Evolutionary conservation across 805 yeast genomes (phyloP).

Genomic region (Yamadazyma sp.): DNA sequence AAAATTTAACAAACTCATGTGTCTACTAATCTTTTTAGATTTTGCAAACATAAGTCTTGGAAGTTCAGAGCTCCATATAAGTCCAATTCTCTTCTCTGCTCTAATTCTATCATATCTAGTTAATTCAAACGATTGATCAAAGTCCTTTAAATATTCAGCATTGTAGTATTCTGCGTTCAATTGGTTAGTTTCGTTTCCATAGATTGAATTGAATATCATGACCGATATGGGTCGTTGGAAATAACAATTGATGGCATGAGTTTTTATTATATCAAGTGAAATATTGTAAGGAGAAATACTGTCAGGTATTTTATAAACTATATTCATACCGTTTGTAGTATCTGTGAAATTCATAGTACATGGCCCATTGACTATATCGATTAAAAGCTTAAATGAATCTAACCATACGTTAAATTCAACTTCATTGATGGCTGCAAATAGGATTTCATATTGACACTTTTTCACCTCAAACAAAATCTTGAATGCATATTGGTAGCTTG

Average conservation of each 20-base stretch:
- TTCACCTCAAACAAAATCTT: constrained; percentile 48
- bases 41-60: constrained; percentile 8
- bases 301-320: constrained; percentile 15
- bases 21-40: constrained; percentile 2
- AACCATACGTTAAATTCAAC: constrained; percentile 43
- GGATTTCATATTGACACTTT: constrained; percentile 42
- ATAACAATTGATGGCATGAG: constrained; percentile 7
- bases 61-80: constrained; percentile 10
- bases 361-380: constrained; percentile 26
- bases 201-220: constrained; percentile 5
- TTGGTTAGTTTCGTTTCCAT: neutral
- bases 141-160: constrained; percentile 1
- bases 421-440: constrained; percentile 17
- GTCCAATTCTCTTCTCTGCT: constrained; percentile 11
- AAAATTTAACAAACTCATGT: constrained; percentile 4
- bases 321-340: neutral
- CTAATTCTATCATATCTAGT: constrained; percentile 7
- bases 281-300: constrained; percentile 18
- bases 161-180: constrained; percentile 4
- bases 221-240: constrained; percentile 8
- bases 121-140: constrained; percentile 4
- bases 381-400: constrained; percentile 19
- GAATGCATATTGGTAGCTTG: constrained; percentile 29
- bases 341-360: constrained; percentile 17
- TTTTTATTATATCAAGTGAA: constrained; percentile 3